Conservation (phyloP, 2,329 filamentous ascomycete genomes). For the Leptographium radiaticola region DNA sequence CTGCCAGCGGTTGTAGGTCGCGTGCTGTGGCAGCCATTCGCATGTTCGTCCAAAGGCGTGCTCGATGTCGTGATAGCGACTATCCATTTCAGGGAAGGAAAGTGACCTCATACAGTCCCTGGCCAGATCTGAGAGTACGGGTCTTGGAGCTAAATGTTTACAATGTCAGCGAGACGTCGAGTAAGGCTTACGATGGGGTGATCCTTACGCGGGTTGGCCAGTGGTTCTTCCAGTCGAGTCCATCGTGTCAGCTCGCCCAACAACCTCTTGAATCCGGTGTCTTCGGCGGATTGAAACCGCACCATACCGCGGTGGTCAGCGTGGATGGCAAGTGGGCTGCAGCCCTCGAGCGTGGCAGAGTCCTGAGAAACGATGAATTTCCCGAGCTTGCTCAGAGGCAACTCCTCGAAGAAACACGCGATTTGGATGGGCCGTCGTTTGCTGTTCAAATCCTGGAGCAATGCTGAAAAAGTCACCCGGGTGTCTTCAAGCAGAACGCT, state of each 20-base stretch:
- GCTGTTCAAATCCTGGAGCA: background rate
- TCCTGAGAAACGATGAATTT: background rate
- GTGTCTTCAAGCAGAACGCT: constrained; percentile 13
- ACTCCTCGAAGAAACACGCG: background rate
- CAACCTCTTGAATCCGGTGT: constrained; percentile 4
- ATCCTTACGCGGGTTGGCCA: background rate
- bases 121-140: background rate
- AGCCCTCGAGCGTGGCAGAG: background rate
- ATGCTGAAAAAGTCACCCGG: background rate
- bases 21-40: background rate
- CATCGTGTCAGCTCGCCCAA: background rate
- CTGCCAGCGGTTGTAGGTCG: background rate
- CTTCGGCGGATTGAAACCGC: constrained; percentile 16
- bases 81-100: background rate
- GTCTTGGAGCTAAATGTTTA: background rate
- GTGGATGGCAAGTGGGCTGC: constrained; percentile 15
- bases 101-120: background rate
- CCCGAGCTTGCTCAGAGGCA: background rate
- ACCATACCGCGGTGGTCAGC: constrained; percentile 21
- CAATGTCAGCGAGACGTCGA: background rate
- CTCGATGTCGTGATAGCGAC: background rate
- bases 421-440: background rate
- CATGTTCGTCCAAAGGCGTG: background rate
- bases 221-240: background rate
- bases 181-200: background rate